These are phyloP conservation scores for Stemphylium vesicarium DNA, from an alignment of 2,329 filamentous ascomycete species.

Conservation along the genomic window DNA sequence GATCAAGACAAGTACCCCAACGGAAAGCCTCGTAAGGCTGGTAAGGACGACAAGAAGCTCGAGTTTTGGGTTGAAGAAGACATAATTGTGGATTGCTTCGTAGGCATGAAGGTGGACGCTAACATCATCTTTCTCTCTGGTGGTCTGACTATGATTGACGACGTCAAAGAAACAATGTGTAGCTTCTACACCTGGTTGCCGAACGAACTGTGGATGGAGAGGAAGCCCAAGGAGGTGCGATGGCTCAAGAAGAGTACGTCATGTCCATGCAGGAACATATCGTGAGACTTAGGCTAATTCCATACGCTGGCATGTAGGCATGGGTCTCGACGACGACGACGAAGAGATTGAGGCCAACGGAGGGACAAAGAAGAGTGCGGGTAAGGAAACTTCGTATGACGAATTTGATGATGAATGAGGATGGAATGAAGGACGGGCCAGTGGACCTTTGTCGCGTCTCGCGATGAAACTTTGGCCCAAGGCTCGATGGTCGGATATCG, in stretches of 20 bases:
- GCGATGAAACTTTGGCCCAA: not conserved
- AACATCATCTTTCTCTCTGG: constrained; percentile 32
- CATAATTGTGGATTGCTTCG: constrained; percentile 62
- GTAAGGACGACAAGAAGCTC: constrained; percentile 49
- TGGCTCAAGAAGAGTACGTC: constrained; percentile 26
- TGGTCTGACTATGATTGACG: constrained; percentile 45
- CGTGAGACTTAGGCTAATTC: no score
- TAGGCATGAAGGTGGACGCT: constrained; percentile 61
- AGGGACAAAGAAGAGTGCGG: constrained; percentile 9
- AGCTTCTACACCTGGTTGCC: constrained; percentile 54
- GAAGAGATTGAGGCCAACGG: constrained; percentile 17
- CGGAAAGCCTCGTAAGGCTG: constrained; percentile 24
- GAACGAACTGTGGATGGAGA: constrained; percentile 51
- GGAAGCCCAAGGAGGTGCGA: constrained; percentile 37
- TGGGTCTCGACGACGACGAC: constrained; percentile 26
- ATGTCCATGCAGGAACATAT: no score
- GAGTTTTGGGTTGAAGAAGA: constrained; percentile 72
- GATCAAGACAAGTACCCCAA: constrained; percentile 33
- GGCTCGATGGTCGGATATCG: not conserved
- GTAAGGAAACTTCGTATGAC: constrained; percentile 16
- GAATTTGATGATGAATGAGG: constrained; percentile 26
- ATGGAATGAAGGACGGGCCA: not conserved
- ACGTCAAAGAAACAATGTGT: constrained; percentile 47
- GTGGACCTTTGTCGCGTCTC: not conserved
- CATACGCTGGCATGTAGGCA: not conserved